Conservation (phyloP, 371 early-diverging fungal genomes). For the Smittium mucronatum region DNA sequence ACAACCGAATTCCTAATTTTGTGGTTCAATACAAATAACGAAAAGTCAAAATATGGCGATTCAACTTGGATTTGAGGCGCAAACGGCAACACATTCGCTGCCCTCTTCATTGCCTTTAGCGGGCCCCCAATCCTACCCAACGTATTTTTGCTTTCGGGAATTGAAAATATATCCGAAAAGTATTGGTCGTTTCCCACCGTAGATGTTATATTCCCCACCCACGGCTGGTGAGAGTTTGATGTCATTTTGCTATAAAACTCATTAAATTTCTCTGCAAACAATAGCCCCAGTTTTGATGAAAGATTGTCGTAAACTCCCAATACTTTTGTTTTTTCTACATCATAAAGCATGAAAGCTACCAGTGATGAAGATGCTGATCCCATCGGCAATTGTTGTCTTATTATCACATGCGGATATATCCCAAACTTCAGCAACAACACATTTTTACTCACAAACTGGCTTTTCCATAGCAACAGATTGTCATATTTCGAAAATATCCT, state of each 20-base stretch:
- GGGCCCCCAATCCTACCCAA: slow-evolving; percentile 1
- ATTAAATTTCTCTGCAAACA: slow-evolving; percentile 21
- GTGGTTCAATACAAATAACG: slow-evolving; percentile 21
- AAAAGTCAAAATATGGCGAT: slow-evolving; percentile 25
- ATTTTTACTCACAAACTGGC: slow-evolving; percentile 21
- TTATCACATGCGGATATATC: slow-evolving; percentile 15
- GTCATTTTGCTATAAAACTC: slow-evolving; percentile 26
- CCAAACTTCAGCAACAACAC: slow-evolving; percentile 25
- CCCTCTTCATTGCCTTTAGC: slow-evolving; percentile 28
- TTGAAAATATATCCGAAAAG: not conserved
- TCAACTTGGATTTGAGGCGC: slow-evolving; percentile 29
- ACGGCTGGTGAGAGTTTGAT: not conserved
- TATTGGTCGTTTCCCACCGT: slow-evolving; percentile 2
- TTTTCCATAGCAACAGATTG: slow-evolving; percentile 29
- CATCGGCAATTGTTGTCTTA: slow-evolving; percentile 20
- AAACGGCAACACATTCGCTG: slow-evolving; percentile 22
- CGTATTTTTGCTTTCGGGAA: not conserved
- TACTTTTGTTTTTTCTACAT: slow-evolving; percentile 18
- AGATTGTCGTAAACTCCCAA: slow-evolving; percentile 23
- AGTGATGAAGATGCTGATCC: slow-evolving; percentile 18
- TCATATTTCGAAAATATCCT: slow-evolving; percentile 29
- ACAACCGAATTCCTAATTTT: slow-evolving; percentile 27
- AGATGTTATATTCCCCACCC: not conserved
- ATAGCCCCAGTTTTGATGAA: slow-evolving; percentile 8
- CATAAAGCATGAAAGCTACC: slow-evolving; percentile 26